A percentile compares a stretch with the other conserved stretches of the same genome.
Evolutionary conservation across 257 asterid genomes (phyloP).

Genomic region (Capsicum chinense): DNA sequence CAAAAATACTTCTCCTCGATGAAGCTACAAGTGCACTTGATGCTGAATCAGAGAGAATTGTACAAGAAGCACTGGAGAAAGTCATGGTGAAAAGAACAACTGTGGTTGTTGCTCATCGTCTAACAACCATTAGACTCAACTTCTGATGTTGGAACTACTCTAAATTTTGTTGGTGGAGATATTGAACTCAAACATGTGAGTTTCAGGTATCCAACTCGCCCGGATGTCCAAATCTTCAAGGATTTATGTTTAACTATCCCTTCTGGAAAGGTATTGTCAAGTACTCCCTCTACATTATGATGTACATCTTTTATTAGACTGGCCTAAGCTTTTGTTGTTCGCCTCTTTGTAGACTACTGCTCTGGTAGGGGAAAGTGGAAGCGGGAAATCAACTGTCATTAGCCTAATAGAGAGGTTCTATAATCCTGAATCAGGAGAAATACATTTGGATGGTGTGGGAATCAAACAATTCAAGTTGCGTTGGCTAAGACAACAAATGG

Average conservation of each 20-base stretch:
- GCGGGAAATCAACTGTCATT: slow-evolving; percentile 20
- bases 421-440: neutral
- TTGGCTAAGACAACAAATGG: slow-evolving; percentile 19
- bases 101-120: slow-evolving; percentile 37
- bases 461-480: neutral
- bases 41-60: slow-evolving; percentile 36
- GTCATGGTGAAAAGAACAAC: slow-evolving; percentile 33
- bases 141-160: slow-evolving; percentile 26
- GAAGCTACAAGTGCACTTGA: slow-evolving; percentile 48
- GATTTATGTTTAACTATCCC: slow-evolving; percentile 38
- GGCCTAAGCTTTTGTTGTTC: neutral
- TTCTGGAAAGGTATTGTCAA: neutral
- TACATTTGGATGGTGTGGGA: slow-evolving; percentile 19
- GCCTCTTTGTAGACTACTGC: slow-evolving; percentile 4
- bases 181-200: slow-evolving; percentile 34
- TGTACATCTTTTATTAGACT: neutral
- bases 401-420: slow-evolving; percentile 28
- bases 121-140: slow-evolving; percentile 35
- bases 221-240: slow-evolving; percentile 36
- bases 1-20: slow-evolving; percentile 42
- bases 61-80: slow-evolving; percentile 33
- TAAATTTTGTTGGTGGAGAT: slow-evolving; percentile 32
- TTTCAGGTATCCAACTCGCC: slow-evolving; percentile 39
- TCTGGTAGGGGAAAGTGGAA: slow-evolving; percentile 22
- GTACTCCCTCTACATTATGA: neutral